These are phyloP conservation scores for Gamsiella multidivaricata DNA, from an alignment of 192 early-diverging fungal genomes.

Conservation along the genomic window DNA sequence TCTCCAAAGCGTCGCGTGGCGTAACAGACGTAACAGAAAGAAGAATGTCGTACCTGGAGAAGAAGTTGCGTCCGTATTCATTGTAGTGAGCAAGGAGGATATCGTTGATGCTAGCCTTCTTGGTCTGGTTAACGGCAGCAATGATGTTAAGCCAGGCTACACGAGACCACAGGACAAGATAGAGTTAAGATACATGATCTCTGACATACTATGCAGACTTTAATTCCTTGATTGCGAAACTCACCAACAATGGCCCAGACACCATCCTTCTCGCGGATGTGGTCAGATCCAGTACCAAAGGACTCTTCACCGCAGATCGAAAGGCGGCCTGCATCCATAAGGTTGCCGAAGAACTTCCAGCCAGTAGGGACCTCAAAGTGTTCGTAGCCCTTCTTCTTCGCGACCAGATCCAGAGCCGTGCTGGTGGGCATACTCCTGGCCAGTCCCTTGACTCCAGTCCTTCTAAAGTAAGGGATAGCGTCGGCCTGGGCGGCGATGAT, in stretches of 20 bases:
- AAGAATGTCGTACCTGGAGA: conserved; percentile 68
- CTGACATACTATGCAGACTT: too few relatives aligned
- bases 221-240: neutral
- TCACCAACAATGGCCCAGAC: conserved; percentile 93
- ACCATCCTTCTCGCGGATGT: conserved; percentile 99
- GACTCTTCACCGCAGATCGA: conserved; percentile 98
- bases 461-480: conserved; percentile 93
- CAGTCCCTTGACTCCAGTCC: conserved; percentile 84
- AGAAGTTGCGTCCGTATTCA: conserved; percentile 96
- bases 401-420: conserved; percentile 90
- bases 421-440: conserved; percentile 98
- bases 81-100: conserved; percentile 85
- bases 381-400: conserved; percentile 79
- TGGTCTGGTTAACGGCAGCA: conserved; percentile 73
- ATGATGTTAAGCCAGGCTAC: conserved; percentile 96
- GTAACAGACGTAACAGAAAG: neutral
- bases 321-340: conserved; percentile 95
- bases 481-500: conserved; percentile 93
- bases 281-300: conserved; percentile 98
- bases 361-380: conserved; percentile 93
- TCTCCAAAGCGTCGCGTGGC: too few relatives aligned
- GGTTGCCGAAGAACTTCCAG: conserved; percentile 98
- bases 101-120: conserved; percentile 74
- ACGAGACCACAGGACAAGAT: neutral
- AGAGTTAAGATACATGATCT: too few relatives aligned